Conservation (phyloP, 495 filamentous ascomycete species). For the Thozetella sp. region DNA sequence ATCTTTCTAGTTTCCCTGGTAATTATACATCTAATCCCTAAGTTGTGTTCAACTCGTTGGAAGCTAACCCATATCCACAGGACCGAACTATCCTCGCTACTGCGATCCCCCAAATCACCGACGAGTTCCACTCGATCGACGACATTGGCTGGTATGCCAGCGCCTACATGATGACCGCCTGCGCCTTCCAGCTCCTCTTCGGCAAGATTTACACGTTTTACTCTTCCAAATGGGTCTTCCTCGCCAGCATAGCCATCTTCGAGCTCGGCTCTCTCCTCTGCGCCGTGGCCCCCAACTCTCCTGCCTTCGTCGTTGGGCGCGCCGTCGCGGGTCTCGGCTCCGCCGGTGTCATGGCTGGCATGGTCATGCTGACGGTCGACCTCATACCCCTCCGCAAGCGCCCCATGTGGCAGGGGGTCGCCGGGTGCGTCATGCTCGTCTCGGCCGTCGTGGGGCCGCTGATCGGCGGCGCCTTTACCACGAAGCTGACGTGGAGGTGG, state of each 20-base stretch:
- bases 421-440: slow-evolving; percentile 4
- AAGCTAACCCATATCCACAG: not conserved
- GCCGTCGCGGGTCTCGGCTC: slow-evolving; percentile 46
- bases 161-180: slow-evolving; percentile 46
- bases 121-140: slow-evolving; percentile 32
- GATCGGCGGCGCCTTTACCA: slow-evolving; percentile 52
- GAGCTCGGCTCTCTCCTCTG: slow-evolving; percentile 48
- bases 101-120: slow-evolving; percentile 42
- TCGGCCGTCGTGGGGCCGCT: slow-evolving; percentile 24
- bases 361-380: not conserved
- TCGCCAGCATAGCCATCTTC: slow-evolving; percentile 54
- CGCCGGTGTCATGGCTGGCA: slow-evolving; percentile 6
- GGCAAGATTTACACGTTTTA: slow-evolving; percentile 47
- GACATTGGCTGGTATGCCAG: slow-evolving; percentile 52
- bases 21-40: not conserved
- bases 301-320: slow-evolving; percentile 47
- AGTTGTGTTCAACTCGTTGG: not conserved
- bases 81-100: slow-evolving; percentile 33
- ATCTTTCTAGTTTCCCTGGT: not conserved
- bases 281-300: slow-evolving; percentile 43
- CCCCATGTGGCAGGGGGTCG: slow-evolving; percentile 34
- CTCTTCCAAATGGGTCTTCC: slow-evolving; percentile 42
- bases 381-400: slow-evolving; percentile 33
- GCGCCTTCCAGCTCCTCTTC: slow-evolving; percentile 44
- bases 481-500: slow-evolving; percentile 40